Evolutionary conservation across 371 early-diverging fungal species (phyloP).

Genomic region (Mucor velutinosus): DNA sequence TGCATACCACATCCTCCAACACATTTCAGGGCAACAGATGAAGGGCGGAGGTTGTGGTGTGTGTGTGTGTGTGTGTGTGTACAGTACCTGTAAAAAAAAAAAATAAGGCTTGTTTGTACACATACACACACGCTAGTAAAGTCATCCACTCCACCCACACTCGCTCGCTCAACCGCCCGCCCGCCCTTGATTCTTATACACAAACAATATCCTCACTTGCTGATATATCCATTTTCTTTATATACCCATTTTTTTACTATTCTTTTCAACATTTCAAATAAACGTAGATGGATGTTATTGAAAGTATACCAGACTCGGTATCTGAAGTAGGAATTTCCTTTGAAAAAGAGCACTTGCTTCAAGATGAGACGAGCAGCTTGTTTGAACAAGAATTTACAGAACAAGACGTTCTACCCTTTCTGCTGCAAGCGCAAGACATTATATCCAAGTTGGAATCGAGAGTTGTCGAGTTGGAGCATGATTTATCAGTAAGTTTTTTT

Average conservation of each 20-base stretch:
- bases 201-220: neutral
- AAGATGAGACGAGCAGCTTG: constrained; percentile 9
- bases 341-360: neutral
- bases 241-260: constrained; percentile 3
- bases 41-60: neutral
- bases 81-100: neutral
- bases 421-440: constrained; percentile 60
- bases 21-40: neutral
- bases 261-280: neutral
- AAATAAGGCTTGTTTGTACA: neutral
- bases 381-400: constrained; percentile 40
- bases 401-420: constrained; percentile 55
- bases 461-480: constrained; percentile 56
- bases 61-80: neutral
- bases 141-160: neutral
- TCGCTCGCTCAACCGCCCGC: neutral
- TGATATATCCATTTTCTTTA: neutral
- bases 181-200: neutral
- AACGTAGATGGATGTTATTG: neutral
- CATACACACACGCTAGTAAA: neutral
- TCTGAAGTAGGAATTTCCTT: constrained; percentile 1
- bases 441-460: constrained; percentile 56
- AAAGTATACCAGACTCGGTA: neutral
- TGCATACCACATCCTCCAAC: neutral
- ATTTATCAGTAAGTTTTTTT: constrained; percentile 43